phyloP scores from a whole-genome alignment of 2,329 filamentous ascomycete genomes.

The Aspergillus pseudoglaucus region DNA sequence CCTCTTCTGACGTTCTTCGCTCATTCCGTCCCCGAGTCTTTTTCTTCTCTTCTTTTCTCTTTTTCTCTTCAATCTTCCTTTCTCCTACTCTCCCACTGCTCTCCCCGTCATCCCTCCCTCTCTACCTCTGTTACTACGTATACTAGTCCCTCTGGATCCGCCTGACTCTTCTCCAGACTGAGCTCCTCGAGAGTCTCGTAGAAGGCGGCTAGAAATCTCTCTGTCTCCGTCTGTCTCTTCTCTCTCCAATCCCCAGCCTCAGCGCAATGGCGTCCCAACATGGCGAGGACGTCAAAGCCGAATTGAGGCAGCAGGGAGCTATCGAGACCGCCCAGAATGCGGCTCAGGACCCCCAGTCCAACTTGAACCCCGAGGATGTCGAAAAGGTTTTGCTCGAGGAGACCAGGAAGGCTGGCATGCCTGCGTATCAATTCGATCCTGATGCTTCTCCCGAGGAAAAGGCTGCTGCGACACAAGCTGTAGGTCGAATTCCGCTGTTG shows the following conservation, averaged over 20 bases:
- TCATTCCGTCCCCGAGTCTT: not conserved
- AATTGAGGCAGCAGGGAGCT: constrained; percentile 76
- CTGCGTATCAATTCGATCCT: constrained; percentile 81
- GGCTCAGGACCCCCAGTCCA: constrained; percentile 55
- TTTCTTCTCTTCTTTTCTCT: not conserved
- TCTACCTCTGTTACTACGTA: not conserved
- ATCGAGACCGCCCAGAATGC: constrained; percentile 61
- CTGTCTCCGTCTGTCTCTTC: not conserved
- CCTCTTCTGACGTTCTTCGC: constrained; percentile 2
- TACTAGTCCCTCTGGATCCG: not conserved
- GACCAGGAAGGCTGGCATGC: constrained; percentile 68
- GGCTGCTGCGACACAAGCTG: constrained; percentile 67
- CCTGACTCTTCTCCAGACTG: too few species aligned
- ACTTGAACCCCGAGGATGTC: constrained; percentile 62
- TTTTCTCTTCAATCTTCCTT: constrained; percentile 6
- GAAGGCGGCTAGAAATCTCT: not conserved
- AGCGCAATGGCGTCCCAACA: constrained; percentile 25
- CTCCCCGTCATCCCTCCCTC: not conserved
- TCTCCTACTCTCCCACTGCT: constrained; percentile 1
- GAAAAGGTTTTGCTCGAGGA: constrained; percentile 69
- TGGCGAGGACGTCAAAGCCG: constrained; percentile 37
- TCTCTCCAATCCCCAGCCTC: constrained; percentile 1
- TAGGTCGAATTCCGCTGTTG: constrained; percentile 46
- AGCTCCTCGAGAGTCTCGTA: too few species aligned
- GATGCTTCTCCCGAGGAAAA: constrained; percentile 79